Conservation (phyloP, 768 basidiomycete species). For the Boletus tylopilopsis region DNA sequence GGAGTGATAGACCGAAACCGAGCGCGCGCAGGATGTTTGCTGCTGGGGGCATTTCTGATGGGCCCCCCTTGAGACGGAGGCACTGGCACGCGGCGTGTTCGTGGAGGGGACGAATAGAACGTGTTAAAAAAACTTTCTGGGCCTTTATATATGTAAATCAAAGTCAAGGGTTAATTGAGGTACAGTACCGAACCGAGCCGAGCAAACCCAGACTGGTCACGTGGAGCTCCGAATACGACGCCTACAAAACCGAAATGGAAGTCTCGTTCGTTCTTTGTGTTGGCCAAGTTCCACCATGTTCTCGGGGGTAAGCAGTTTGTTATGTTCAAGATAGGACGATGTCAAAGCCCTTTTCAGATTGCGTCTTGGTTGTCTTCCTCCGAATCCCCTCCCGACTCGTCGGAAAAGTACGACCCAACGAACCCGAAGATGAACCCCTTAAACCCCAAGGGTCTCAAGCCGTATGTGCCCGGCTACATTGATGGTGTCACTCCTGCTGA, state of each 20-base stretch:
- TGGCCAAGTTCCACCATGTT: slow-evolving; percentile 34
- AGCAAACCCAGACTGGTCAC: no score
- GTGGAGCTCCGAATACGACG: no score
- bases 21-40: slow-evolving; percentile 7
- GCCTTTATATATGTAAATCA: no score
- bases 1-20: slow-evolving; percentile 6
- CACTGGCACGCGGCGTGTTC: neutral
- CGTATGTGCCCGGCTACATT: slow-evolving; percentile 50
- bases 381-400: slow-evolving; percentile 23
- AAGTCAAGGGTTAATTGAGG: no score
- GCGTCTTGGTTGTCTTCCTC: slow-evolving; percentile 54
- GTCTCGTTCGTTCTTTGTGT: neutral
- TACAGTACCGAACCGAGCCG: no score
- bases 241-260: no score
- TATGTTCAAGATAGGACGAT: neutral
- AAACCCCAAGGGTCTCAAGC: slow-evolving; percentile 93
- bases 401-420: slow-evolving; percentile 62
- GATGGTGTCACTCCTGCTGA: neutral
- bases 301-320: slow-evolving; percentile 32
- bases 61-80: neutral
- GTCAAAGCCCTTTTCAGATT: slow-evolving; percentile 32
- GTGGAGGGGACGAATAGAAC: neutral
- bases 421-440: slow-evolving; percentile 81
- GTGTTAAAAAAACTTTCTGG: no score
- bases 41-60: slow-evolving; percentile 9